Conservation (phyloP, 495 filamentous ascomycete genomes). For the Trichoderma orchidacearum region DNA sequence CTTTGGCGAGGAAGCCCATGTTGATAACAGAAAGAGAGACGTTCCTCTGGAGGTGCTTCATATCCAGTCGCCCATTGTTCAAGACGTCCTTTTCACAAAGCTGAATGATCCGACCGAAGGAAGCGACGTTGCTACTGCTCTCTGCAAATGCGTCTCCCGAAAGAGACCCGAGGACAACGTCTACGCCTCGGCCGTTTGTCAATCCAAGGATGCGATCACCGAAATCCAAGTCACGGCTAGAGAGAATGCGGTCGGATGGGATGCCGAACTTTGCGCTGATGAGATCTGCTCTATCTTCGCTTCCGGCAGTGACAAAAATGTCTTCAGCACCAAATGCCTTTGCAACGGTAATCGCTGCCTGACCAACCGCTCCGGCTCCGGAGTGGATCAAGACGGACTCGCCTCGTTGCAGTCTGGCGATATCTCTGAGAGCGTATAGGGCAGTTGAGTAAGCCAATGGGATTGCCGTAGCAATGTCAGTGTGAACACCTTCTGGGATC, state of each 20-base stretch:
- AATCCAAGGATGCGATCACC: constrained; percentile 21
- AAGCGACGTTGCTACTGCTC: constrained; percentile 30
- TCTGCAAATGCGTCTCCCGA: constrained; percentile 34
- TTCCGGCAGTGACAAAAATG: constrained; percentile 29
- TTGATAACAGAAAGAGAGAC: constrained; percentile 32
- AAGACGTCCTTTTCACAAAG: constrained; percentile 25
- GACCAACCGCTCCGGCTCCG: constrained; percentile 34
- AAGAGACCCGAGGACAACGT: constrained; percentile 37
- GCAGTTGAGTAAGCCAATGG: constrained; percentile 41
- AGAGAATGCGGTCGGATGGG: constrained; percentile 30
- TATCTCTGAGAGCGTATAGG: constrained; percentile 25
- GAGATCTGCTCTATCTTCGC: constrained; percentile 16
- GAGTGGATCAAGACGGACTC: constrained; percentile 39
- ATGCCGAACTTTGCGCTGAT: constrained; percentile 22
- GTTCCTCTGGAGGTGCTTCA: constrained; percentile 23
- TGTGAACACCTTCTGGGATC: constrained; percentile 16
- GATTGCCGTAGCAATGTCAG: constrained; percentile 25
- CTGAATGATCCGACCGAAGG: constrained; percentile 40
- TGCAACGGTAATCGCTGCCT: constrained; percentile 33
- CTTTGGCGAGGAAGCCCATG: constrained; percentile 15
- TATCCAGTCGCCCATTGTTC: constrained; percentile 16
- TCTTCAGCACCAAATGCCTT: constrained; percentile 25
- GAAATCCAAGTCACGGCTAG: constrained; percentile 16
- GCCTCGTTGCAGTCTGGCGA: constrained; percentile 14
- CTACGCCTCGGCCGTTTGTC: constrained; percentile 32